Evolutionary conservation across 2,329 filamentous ascomycete species (phyloP).

Genomic region (Aureobasidium sp.): DNA sequence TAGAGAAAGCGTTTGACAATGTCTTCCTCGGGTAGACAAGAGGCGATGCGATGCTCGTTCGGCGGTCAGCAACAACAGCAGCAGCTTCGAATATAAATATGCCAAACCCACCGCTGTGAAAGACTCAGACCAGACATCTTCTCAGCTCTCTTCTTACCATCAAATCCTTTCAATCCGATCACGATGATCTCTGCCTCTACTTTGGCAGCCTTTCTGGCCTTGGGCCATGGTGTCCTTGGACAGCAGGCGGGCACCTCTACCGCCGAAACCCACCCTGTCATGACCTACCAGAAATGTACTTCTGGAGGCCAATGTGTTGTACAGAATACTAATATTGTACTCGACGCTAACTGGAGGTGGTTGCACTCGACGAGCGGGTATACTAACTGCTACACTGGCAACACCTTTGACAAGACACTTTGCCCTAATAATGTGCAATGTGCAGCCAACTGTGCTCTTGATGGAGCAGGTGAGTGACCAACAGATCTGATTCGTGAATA

Average conservation of each 20-base stretch:
- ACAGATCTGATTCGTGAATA: accelerated
- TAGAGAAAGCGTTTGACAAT: not conserved
- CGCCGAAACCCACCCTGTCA: slow-evolving; percentile 33
- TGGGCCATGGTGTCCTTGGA: slow-evolving; percentile 30
- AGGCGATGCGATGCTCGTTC: not conserved
- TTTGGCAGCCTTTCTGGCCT: slow-evolving; percentile 28
- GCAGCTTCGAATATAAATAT: slow-evolving; percentile 1
- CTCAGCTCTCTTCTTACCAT: not conserved
- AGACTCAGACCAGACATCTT: not conserved
- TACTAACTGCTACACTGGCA: slow-evolving; percentile 42
- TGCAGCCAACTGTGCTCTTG: slow-evolving; percentile 33
- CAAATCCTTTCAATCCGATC: not conserved
- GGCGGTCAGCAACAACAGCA: not conserved
- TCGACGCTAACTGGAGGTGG: slow-evolving; percentile 45
- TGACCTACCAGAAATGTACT: slow-evolving; percentile 34
- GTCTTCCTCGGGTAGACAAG: not conserved
- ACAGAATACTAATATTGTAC: slow-evolving; percentile 28
- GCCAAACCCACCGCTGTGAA: not conserved
- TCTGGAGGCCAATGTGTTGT: no score
- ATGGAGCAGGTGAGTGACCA: slow-evolving; percentile 23
- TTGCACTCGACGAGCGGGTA: slow-evolving; percentile 35
- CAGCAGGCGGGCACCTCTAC: slow-evolving; percentile 35
- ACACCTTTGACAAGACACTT: slow-evolving; percentile 32
- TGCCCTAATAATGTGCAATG: slow-evolving; percentile 30
- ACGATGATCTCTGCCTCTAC: slow-evolving; percentile 1